Evolutionary conservation across 805 yeast species (phyloP).

Genomic region (Suhomyces tanzawaensis): DNA sequence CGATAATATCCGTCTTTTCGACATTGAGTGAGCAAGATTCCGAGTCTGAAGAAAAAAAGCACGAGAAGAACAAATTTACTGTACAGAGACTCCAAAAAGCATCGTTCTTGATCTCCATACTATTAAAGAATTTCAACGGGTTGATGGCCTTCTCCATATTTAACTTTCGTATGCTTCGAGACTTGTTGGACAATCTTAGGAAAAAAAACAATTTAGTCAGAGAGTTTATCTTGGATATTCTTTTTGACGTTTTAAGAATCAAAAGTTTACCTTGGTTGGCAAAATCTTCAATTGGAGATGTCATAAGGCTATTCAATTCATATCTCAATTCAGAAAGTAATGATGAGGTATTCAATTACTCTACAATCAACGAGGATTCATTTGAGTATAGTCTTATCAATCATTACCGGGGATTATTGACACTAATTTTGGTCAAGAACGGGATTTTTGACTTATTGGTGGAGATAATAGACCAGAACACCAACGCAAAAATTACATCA

Average conservation of each 20-base stretch:
- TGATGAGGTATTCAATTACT: neutral
- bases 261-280: constrained; percentile 54
- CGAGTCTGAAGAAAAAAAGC: constrained; percentile 1
- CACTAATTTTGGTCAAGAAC: constrained; percentile 51
- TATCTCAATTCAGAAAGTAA: constrained; percentile 13
- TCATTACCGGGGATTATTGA: constrained; percentile 65
- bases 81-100: constrained; percentile 57
- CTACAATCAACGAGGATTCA: constrained; percentile 20
- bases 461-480: constrained; percentile 37
- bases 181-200: constrained; percentile 60
- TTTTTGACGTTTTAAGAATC: constrained; percentile 65
- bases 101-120: constrained; percentile 55
- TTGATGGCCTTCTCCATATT: constrained; percentile 59
- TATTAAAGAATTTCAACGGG: constrained; percentile 78
- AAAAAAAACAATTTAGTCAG: constrained; percentile 56
- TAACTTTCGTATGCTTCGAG: constrained; percentile 52
- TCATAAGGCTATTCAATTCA: constrained; percentile 10
- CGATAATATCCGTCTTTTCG: constrained; percentile 68
- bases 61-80: constrained; percentile 13
- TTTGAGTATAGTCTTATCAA: constrained; percentile 46
- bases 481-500: constrained; percentile 44
- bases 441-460: constrained; percentile 51
- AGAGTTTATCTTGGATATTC: constrained; percentile 64
- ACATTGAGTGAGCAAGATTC: constrained; percentile 36
- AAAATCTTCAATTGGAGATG: constrained; percentile 20